Evolutionary conservation across 1,284 basidiomycete genomes (phyloP).

Genomic region (Cutaneotrichosporon sp.): DNA sequence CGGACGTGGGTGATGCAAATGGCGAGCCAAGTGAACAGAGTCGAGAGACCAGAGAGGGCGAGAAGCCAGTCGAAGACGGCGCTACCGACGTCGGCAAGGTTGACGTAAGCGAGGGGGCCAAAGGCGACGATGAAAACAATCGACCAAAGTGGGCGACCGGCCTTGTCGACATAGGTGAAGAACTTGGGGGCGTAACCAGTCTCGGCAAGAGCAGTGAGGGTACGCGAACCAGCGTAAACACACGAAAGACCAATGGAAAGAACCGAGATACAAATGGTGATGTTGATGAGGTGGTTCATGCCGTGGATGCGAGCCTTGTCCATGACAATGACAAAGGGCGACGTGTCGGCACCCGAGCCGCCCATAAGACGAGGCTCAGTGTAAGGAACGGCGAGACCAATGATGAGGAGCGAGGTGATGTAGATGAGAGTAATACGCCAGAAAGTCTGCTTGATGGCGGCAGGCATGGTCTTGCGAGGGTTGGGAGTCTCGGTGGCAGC

Average conservation of each 20-base stretch:
- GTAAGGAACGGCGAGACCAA: conserved; percentile 56
- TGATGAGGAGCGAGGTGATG: conserved; percentile 56
- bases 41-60: conserved; percentile 57
- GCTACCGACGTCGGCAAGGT: conserved; percentile 42
- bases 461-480: conserved; percentile 25
- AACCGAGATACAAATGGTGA: conserved; percentile 54
- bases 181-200: conserved; percentile 55
- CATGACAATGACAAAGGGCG: conserved; percentile 58
- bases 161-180: conserved; percentile 57
- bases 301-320: conserved; percentile 53
- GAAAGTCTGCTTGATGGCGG: conserved; percentile 53
- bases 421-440: conserved; percentile 60
- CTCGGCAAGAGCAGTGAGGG: conserved; percentile 49
- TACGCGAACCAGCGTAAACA: conserved; percentile 51
- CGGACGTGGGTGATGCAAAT: conserved; percentile 45
- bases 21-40: conserved; percentile 57
- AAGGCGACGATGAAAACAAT: conserved; percentile 51
- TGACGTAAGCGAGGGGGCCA: conserved; percentile 53
- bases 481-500: conserved; percentile 37
- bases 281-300: conserved; percentile 56
- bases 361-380: conserved; percentile 43
- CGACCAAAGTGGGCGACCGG: conserved; percentile 56
- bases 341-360: conserved; percentile 54
- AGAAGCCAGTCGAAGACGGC: conserved; percentile 55
- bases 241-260: conserved; percentile 50